A percentile compares a stretch with the other conserved stretches of the same genome.
These are phyloP conservation scores for Garcia nutans DNA, from an alignment of 345 rosid genomes.

Conservation along the genomic window DNA sequence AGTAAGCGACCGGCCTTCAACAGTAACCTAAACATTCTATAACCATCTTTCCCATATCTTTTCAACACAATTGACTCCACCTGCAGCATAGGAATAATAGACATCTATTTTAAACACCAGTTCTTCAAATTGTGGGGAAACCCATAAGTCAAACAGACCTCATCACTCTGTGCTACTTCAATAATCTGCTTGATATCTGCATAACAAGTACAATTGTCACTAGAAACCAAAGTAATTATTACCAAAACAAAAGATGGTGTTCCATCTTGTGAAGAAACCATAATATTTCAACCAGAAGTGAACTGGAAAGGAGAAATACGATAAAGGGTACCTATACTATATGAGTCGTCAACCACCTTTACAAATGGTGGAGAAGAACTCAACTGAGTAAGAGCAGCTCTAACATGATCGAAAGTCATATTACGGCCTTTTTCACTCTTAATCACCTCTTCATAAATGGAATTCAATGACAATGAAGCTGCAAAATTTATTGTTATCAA, in stretches of 20 bases:
- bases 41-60: conserved; percentile 69
- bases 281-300: background rate
- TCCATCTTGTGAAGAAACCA: background rate
- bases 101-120: conserved; percentile 6
- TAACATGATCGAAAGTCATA: conserved; percentile 69
- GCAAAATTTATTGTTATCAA: conserved; percentile 34
- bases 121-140: background rate
- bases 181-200: conserved; percentile 71
- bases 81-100: conserved; percentile 33
- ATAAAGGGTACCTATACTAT: conserved; percentile 48
- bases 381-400: conserved; percentile 57
- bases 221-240: conserved; percentile 12
- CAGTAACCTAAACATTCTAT: conserved; percentile 72
- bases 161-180: conserved; percentile 66
- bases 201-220: conserved; percentile 17
- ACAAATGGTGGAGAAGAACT: conserved; percentile 51
- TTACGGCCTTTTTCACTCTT: conserved; percentile 69
- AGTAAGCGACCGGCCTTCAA: conserved; percentile 45
- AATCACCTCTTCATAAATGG: conserved; percentile 81
- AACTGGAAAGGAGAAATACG: conserved; percentile 10
- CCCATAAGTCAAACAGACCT: conserved; percentile 45
- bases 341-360: conserved; percentile 43
- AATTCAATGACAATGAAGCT: conserved; percentile 61
- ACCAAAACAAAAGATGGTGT: background rate
- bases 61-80: conserved; percentile 68